Conservation (phyloP, 1,139 yeast genomes). For the Torulaspora pretoriensis region DNA sequence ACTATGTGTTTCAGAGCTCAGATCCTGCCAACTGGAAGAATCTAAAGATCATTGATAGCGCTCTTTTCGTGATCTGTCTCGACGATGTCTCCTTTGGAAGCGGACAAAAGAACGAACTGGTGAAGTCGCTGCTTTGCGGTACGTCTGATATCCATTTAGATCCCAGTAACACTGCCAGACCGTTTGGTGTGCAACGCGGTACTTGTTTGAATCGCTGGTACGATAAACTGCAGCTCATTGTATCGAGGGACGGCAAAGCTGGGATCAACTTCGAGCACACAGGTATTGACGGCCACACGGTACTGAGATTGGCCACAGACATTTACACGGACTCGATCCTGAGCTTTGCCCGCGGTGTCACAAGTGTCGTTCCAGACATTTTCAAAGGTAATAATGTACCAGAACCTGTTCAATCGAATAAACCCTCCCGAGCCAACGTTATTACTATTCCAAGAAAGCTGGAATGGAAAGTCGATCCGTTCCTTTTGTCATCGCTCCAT, state of each 20-base stretch:
- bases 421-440: slow-evolving; percentile 32
- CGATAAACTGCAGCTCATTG: slow-evolving; percentile 82
- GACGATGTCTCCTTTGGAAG: slow-evolving; percentile 71
- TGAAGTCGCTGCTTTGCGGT: slow-evolving; percentile 85
- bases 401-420: slow-evolving; percentile 12
- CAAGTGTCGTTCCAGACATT: slow-evolving; percentile 65
- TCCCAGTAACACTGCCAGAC: slow-evolving; percentile 10
- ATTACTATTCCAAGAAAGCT: slow-evolving; percentile 76
- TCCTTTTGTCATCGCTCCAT: slow-evolving; percentile 71
- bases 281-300: slow-evolving; percentile 95
- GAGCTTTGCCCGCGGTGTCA: slow-evolving; percentile 79
- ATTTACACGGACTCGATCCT: slow-evolving; percentile 87
- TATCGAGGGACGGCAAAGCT: slow-evolving; percentile 88
- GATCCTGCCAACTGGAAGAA: slow-evolving; percentile 60
- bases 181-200: slow-evolving; percentile 82
- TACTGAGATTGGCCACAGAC: slow-evolving; percentile 79
- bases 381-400: slow-evolving; percentile 37
- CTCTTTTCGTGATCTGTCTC: slow-evolving; percentile 74
- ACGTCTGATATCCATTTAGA: slow-evolving; percentile 46
- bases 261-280: slow-evolving; percentile 94
- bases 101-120: slow-evolving; percentile 51
- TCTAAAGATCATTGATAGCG: slow-evolving; percentile 68
- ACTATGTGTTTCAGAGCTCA: slow-evolving; percentile 42
- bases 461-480: slow-evolving; percentile 82
- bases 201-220: slow-evolving; percentile 95